Base-by-base conservation (phyloP, 2,329 filamentous ascomycete species). In the Colletotrichum horii region DNA sequence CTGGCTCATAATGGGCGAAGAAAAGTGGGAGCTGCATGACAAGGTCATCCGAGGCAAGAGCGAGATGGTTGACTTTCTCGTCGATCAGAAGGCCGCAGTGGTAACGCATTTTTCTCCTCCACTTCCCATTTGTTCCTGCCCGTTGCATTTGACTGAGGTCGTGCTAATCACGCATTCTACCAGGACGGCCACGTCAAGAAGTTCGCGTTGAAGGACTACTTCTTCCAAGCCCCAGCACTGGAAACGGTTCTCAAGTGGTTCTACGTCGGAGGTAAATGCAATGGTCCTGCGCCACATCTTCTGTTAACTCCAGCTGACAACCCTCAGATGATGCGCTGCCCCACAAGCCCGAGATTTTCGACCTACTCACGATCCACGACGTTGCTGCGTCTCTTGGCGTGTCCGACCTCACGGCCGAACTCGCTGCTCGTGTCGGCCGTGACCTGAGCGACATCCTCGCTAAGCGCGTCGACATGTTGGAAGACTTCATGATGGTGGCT, bases 1-100 rank as follows among this genome's bases (percentile, higher is more conserved):
- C 19, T 30, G 28, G 6, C 52, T 74, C 8, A 52, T 28, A 5
- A 71, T 71, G 67, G 71, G 67, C 24, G 4, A 6, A 1, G 60
- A 48, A 28, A 34, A 61, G 28, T 74, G 67, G 67, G 26, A 52
- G 22, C 34, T 74, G 8, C 71, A 74, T 16, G 71, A 66, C n/a
- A 61, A 22, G 19, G 19, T 38, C 28, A 60, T 74, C n/a, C 58
- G 48, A 15, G 71, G 67, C 12, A 65, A 38, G 11, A 71, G 67
- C 36, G 22, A 30, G 8, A 19, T 60, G 3, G 28, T 74, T 3
- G 71, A 74, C 9, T 22, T 66, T 5, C 28, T 71, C 16, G 15
- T 74, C 7, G 61, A 61, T 19, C 28, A 52, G 34, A 22, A 62
- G 32, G 58, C 58, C 30, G 30, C 34, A 16, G 8, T 38, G 34